phyloP scores from a whole-genome alignment of 495 filamentous ascomycete genomes.

The Thermothielavioides terrestris region DNA sequence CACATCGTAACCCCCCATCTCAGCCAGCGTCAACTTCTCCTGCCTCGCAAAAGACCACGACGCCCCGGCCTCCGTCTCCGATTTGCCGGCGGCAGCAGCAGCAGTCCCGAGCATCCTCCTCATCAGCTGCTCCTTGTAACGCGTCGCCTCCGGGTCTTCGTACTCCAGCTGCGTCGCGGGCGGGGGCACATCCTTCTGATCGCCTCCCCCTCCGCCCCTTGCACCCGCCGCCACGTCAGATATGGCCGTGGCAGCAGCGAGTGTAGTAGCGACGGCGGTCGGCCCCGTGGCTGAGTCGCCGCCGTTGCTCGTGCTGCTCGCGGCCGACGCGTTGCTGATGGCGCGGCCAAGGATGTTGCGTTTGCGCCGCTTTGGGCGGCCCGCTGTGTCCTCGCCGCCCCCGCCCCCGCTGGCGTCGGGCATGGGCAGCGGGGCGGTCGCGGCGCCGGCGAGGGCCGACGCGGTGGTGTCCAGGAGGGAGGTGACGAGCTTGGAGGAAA shows the following conservation, averaged over 20 bases:
- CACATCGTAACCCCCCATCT: constrained; percentile 15
- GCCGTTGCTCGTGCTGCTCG: constrained; percentile 18
- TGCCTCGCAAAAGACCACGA: background rate
- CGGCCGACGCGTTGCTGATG: constrained; percentile 41
- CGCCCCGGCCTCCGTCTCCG: background rate
- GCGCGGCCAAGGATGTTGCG: constrained; percentile 43
- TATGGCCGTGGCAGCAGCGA: background rate
- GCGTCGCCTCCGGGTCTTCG: constrained; percentile 34
- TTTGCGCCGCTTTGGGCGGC: constrained; percentile 18
- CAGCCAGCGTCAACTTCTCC: constrained; percentile 23
- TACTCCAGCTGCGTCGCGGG: constrained; percentile 40
- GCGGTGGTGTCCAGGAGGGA: constrained; percentile 13
- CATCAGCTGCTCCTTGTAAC: constrained; percentile 13
- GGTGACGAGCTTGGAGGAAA: constrained; percentile 24
- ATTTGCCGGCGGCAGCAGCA: too few relatives aligned
- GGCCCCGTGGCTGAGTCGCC: background rate
- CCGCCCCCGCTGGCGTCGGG: constrained; percentile 1
- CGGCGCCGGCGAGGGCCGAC: too few relatives aligned
- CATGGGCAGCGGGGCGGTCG: constrained; percentile 5
- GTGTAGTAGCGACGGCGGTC: background rate
- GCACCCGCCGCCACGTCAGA: constrained; percentile 26
- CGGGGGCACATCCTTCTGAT: constrained; percentile 18
- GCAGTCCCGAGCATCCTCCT: constrained; percentile 12
- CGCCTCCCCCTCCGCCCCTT: background rate
- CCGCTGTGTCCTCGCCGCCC: background rate